These are phyloP conservation scores for Bruguiera parviflora DNA, from an alignment of 345 rosid species.

Conservation along the genomic window DNA sequence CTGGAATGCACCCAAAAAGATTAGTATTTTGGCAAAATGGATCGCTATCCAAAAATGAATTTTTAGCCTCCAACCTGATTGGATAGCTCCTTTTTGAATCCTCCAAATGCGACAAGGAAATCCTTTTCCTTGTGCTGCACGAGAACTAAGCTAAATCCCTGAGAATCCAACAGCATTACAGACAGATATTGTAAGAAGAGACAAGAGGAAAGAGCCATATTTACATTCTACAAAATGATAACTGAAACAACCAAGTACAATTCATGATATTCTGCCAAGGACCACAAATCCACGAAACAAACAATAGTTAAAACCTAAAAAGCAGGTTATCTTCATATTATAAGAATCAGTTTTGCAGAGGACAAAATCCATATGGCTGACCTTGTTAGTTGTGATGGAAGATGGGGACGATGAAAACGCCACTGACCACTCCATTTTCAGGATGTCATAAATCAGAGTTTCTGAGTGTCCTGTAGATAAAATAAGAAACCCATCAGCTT, in stretches of 20 bases:
- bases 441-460: conserved; percentile 72
- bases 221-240: not conserved
- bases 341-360: not conserved
- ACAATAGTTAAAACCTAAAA: not conserved
- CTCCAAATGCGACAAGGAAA: conserved; percentile 94
- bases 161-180: conserved; percentile 14
- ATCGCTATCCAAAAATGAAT: not conserved
- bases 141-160: conserved; percentile 92
- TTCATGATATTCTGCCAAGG: not conserved
- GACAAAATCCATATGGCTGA: conserved; percentile 14
- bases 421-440: conserved; percentile 81
- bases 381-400: conserved; percentile 76
- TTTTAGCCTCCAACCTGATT: conserved; percentile 63
- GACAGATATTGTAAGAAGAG: not conserved
- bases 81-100: conserved; percentile 78
- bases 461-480: conserved; percentile 73
- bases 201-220: not conserved
- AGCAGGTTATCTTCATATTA: not conserved
- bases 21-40: conserved; percentile 4
- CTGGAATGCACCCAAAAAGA: conserved; percentile 33
- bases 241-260: not conserved
- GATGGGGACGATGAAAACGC: conserved; percentile 66
- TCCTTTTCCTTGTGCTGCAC: conserved; percentile 89
- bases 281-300: not conserved
- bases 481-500: not conserved